Percentiles rank a stretch among this genome's conserved stretches.
These are phyloP conservation scores for Saccharomyces hybrid DNA, from an alignment of 1,139 yeast species.

Conservation along the genomic window DNA sequence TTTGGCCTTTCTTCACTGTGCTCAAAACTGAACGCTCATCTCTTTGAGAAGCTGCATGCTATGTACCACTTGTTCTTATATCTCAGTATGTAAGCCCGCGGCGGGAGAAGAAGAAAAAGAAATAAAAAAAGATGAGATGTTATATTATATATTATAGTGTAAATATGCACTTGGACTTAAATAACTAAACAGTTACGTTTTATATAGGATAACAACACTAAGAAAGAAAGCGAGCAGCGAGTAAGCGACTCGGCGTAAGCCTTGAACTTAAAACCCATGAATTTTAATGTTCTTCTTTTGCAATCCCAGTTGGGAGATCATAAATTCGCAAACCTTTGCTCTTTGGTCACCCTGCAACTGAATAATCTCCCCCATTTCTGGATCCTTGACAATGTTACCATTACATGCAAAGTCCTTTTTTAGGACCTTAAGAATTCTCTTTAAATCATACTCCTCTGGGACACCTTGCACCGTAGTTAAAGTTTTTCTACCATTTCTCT, in stretches of 20 bases:
- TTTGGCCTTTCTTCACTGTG: slow-evolving; percentile 2
- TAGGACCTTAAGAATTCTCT: slow-evolving; percentile 85
- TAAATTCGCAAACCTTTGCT: slow-evolving; percentile 89
- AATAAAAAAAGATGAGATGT: neutral
- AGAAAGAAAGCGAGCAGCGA: neutral
- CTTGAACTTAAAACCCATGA: slow-evolving; percentile 72
- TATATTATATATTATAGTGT: neutral
- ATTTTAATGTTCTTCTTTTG: slow-evolving; percentile 96
- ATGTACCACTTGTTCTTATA: neutral
- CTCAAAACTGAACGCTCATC: neutral
- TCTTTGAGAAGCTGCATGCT: neutral
- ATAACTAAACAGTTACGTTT: neutral
- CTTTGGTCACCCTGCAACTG: slow-evolving; percentile 99
- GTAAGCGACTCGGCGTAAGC: neutral
- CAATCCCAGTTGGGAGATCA: slow-evolving; percentile 77
- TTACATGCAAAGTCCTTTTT: slow-evolving; percentile 98
- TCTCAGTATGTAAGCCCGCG: neutral
- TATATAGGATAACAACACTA: neutral
- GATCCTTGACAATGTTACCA: slow-evolving; percentile 96
- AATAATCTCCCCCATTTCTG: slow-evolving; percentile 92
- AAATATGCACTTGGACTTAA: neutral
- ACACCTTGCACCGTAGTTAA: slow-evolving; percentile 97
- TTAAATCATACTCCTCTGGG: slow-evolving; percentile 89
- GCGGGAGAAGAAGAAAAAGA: neutral
- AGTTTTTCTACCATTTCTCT: slow-evolving; percentile 99